A percentile compares a stretch with the other conserved stretches of the same genome.
phyloP scores from a whole-genome alignment of 306 rosid genomes.

The Boehmeria nivea region DNA sequence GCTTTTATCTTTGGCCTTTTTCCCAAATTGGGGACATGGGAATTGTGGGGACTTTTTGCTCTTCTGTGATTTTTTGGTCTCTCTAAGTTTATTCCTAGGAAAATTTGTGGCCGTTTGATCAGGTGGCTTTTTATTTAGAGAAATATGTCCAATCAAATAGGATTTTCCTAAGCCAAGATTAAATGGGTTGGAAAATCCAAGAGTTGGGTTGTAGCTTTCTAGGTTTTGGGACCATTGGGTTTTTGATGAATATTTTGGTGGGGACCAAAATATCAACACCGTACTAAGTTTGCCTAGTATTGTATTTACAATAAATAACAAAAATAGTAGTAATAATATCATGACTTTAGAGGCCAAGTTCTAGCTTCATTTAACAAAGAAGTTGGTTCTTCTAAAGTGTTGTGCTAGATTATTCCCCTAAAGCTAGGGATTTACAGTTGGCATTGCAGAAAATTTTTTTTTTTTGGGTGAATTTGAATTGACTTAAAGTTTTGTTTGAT shows the following conservation, averaged over 20 bases:
- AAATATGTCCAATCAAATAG: slow-evolving; percentile 2
- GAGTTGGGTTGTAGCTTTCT: slow-evolving; percentile 3
- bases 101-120: slow-evolving; percentile 5
- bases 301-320: neutral
- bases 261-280: slow-evolving; percentile 6
- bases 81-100: neutral
- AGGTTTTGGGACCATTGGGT: slow-evolving; percentile 23
- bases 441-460: too few species aligned
- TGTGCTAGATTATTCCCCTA: too few species aligned
- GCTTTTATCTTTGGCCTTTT: slow-evolving; percentile 22
- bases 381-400: too few species aligned
- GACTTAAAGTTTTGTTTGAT: too few species aligned
- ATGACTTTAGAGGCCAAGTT: neutral
- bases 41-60: neutral
- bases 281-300: slow-evolving; percentile 2
- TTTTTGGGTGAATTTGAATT: too few species aligned
- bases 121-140: neutral
- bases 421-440: too few species aligned
- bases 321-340: neutral
- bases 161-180: slow-evolving; percentile 14
- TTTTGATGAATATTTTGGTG: neutral
- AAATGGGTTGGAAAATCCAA: neutral
- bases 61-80: neutral
- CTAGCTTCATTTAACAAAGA: neutral
- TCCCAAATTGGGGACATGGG: slow-evolving; percentile 7